Conservation (phyloP, 306 rosid genomes). For the Vigna radiata region DNA sequence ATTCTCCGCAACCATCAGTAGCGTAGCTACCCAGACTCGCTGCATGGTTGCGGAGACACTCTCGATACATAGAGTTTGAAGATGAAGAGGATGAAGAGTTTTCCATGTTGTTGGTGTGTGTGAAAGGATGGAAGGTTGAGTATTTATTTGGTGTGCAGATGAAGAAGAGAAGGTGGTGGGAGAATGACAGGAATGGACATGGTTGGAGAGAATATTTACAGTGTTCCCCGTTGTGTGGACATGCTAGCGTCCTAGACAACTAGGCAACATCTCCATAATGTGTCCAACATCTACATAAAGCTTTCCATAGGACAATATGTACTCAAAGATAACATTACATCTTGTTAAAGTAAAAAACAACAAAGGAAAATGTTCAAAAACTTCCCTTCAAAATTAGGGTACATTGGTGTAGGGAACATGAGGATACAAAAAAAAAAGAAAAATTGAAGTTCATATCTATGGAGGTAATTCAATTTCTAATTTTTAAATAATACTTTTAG, state of each 20-base stretch:
- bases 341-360: not conserved
- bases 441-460: no score
- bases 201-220: conserved; percentile 42
- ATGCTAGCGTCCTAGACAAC: conserved; percentile 58
- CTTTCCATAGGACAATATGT: not conserved
- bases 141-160: not conserved
- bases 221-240: conserved; percentile 56
- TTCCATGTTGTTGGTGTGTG: conserved; percentile 37
- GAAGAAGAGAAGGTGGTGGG: not conserved
- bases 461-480: no score
- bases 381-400: not conserved
- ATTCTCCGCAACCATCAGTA: conserved; percentile 94
- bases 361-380: not conserved
- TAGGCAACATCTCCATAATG: conserved; percentile 23
- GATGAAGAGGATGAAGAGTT: conserved; percentile 35
- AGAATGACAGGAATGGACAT: conserved; percentile 50
- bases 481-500: no score
- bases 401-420: not conserved
- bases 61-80: conserved; percentile 59
- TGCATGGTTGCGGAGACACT: conserved; percentile 90
- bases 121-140: not conserved
- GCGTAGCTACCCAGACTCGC: conserved; percentile 94
- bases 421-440: no score
- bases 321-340: not conserved
- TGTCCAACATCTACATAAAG: not conserved